Conservation (phyloP, 208 protist genomes). For the Leishmania martiniquensis region DNA sequence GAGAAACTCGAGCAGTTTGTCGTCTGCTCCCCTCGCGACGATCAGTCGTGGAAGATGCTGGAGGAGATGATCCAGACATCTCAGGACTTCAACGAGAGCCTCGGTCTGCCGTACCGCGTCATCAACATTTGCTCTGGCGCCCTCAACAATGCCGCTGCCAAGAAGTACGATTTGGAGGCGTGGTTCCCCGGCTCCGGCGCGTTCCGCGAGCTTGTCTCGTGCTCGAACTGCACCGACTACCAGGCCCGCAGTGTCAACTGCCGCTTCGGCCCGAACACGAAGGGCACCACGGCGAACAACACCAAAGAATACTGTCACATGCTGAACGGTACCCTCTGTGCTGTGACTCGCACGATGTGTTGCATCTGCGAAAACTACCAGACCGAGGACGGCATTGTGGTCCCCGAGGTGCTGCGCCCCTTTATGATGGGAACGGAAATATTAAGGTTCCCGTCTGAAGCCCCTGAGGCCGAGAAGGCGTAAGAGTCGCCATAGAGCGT, state of each 20-base stretch:
- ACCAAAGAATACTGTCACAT: slow-evolving; percentile 99
- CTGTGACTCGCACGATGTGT: slow-evolving; percentile 99
- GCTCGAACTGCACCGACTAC: slow-evolving; percentile 99
- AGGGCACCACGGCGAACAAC: slow-evolving; percentile 61
- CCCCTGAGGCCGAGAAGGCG: slow-evolving; percentile 33
- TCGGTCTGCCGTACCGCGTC: slow-evolving; percentile 94
- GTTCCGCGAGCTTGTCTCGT: slow-evolving; percentile 99
- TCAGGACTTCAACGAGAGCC: slow-evolving; percentile 94
- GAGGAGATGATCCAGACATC: slow-evolving; percentile 93
- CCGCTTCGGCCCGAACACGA: slow-evolving; percentile 87
- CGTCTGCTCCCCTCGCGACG: slow-evolving; percentile 90
- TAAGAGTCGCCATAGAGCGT: slow-evolving; percentile 1
- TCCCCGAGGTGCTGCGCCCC: slow-evolving; percentile 93
- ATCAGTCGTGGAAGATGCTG: slow-evolving; percentile 90
- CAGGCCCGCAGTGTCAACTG: slow-evolving; percentile 95
- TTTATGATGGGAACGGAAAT: slow-evolving; percentile 91
- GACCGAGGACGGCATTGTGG: slow-evolving; percentile 93
- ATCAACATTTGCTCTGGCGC: slow-evolving; percentile 96
- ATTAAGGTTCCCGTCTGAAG: slow-evolving; percentile 61
- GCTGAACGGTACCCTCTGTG: slow-evolving; percentile 99
- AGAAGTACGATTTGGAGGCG: slow-evolving; percentile 99
- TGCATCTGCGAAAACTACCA: slow-evolving; percentile 99
- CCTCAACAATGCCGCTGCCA: slow-evolving; percentile 99
- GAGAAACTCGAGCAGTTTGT: slow-evolving; percentile 98
- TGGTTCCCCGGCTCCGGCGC: slow-evolving; percentile 98